phyloP scores from a whole-genome alignment of 345 rosid species.

The Eutrema japonicum region DNA sequence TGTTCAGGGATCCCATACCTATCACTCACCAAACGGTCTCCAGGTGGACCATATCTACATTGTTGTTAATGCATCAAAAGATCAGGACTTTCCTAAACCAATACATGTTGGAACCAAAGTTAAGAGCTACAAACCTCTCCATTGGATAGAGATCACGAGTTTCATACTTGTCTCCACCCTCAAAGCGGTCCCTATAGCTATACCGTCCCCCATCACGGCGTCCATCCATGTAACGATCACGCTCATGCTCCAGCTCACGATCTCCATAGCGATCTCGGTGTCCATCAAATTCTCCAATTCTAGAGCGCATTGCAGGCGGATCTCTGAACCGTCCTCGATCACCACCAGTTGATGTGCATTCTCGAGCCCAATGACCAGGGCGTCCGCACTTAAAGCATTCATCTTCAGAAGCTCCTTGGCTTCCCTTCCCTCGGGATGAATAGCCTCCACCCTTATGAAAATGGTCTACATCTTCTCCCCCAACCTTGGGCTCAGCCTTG shows the following conservation, averaged over 20 bases:
- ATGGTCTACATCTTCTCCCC: conserved; percentile 65
- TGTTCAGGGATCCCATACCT: conserved; percentile 55
- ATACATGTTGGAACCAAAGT: conserved; percentile 1
- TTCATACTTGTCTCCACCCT: conserved; percentile 64
- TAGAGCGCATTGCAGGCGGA: conserved; percentile 58
- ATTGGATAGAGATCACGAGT: conserved; percentile 62
- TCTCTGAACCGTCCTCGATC: conserved; percentile 59
- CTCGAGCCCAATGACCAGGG: conserved; percentile 90
- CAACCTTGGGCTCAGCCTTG: conserved; percentile 80
- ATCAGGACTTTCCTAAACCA: conserved; percentile 1
- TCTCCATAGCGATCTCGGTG: conserved; percentile 66
- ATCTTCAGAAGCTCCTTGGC: conserved; percentile 60
- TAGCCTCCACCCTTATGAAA: conserved; percentile 66
- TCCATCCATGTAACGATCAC: conserved; percentile 55
- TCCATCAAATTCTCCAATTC: conserved; percentile 63
- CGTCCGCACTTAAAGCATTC: conserved; percentile 93
- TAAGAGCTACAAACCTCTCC: conserved; percentile 59
- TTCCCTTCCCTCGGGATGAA: conserved; percentile 66
- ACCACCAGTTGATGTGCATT: conserved; percentile 75
- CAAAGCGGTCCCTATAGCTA: conserved; percentile 66
- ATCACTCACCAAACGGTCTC: conserved; percentile 64
- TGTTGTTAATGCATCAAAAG: conserved; percentile 7
- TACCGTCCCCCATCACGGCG: conserved; percentile 76
- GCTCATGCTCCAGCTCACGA: conserved; percentile 55
- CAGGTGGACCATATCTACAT: conserved; percentile 63